Conservation (phyloP, 2,329 filamentous ascomycete species). For the Sarocladiaceae sp. region DNA sequence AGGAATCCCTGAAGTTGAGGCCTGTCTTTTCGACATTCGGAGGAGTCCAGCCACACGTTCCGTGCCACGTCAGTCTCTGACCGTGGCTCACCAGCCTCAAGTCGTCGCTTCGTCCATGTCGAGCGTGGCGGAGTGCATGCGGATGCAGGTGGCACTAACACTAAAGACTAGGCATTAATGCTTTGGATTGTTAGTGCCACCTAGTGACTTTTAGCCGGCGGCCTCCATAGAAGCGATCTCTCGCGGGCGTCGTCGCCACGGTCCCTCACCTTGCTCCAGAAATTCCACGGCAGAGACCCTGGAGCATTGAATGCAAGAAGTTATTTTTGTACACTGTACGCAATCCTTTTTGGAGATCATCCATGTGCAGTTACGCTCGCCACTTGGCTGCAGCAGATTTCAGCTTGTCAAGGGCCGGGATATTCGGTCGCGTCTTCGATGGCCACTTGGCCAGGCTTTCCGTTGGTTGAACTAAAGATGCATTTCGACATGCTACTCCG, state of each 20-base stretch:
- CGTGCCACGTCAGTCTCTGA: neutral
- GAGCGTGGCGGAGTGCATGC: slow-evolving; percentile 8
- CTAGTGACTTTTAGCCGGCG: neutral
- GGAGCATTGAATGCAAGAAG: slow-evolving; percentile 5
- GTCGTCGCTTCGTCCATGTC: no score
- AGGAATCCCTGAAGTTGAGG: neutral
- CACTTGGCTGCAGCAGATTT: slow-evolving; percentile 1
- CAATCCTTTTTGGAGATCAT: neutral
- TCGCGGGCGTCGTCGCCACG: no score
- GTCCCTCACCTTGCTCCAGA: no score
- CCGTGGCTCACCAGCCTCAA: slow-evolving; percentile 9
- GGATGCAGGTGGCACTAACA: neutral
- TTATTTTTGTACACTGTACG: slow-evolving; percentile 3
- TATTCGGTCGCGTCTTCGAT: no score
- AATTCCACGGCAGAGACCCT: neutral
- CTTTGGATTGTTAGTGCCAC: neutral
- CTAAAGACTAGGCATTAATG: neutral
- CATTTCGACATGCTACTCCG: no score
- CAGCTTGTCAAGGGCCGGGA: slow-evolving; percentile 7
- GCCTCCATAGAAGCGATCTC: no score
- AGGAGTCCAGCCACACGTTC: slow-evolving; percentile 5
- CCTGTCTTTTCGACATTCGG: neutral
- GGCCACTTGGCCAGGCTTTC: no score
- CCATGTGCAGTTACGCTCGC: neutral
- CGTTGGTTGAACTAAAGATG: no score